Evolutionary conservation across 2,329 filamentous ascomycete species (phyloP).

Genomic region (Aspergillus sp.): DNA sequence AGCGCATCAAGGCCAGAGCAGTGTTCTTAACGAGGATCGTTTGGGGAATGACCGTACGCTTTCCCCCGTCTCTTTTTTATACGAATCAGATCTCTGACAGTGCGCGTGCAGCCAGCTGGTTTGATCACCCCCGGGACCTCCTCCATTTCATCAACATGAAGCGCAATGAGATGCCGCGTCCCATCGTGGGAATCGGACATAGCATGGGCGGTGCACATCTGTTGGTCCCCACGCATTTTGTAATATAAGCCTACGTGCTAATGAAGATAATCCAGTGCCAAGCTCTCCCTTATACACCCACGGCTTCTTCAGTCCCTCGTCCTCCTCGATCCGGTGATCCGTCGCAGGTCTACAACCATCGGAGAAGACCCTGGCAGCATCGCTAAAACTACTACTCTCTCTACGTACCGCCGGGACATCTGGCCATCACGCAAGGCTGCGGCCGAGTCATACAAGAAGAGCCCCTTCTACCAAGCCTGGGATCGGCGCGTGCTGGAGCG

Average conservation of each 20-base stretch:
- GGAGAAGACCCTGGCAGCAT: constrained; percentile 20
- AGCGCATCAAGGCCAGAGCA: constrained; percentile 74
- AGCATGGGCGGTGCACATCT: constrained; percentile 77
- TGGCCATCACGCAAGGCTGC: constrained; percentile 74
- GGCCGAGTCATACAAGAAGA: constrained; percentile 55
- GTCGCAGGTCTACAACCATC: constrained; percentile 38
- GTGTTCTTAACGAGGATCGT: constrained; percentile 63
- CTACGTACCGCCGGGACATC: constrained; percentile 63
- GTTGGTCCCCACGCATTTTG: constrained; percentile 16
- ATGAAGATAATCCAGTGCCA: constrained; percentile 34
- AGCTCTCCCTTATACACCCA: constrained; percentile 68
- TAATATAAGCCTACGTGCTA: too few species aligned
- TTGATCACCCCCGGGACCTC: constrained; percentile 76
- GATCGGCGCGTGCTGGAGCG: constrained; percentile 68
- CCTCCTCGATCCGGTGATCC: constrained; percentile 77
- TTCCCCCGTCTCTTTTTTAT: background rate
- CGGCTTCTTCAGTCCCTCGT: constrained; percentile 68
- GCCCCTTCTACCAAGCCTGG: constrained; percentile 73
- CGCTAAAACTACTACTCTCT: constrained; percentile 43
- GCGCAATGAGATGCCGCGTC: constrained; percentile 68
- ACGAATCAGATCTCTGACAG: too few species aligned
- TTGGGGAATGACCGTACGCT: constrained; percentile 75
- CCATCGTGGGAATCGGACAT: constrained; percentile 77
- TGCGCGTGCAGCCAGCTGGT: constrained; percentile 60
- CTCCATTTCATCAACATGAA: constrained; percentile 79